Evolutionary conservation across 192 early-diverging fungal species (phyloP).

Genomic region (Coemansia sp.): DNA sequence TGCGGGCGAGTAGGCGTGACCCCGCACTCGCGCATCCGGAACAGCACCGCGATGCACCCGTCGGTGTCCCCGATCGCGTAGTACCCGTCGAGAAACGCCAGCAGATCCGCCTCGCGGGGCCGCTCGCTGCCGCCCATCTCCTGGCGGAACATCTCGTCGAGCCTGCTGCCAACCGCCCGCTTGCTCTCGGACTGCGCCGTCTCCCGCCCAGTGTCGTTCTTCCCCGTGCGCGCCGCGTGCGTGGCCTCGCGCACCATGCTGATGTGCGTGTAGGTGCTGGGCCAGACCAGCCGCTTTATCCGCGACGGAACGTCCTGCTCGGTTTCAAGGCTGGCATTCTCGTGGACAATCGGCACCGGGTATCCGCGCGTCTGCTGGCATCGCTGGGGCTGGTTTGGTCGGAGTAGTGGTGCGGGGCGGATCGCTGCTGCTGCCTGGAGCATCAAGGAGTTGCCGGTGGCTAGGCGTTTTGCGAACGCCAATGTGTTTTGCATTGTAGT

Average conservation of each 20-base stretch:
- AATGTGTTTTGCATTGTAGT: slow-evolving; percentile 31
- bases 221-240: slow-evolving; percentile 7
- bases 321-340: background rate
- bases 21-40: slow-evolving; percentile 21
- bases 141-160: slow-evolving; percentile 20
- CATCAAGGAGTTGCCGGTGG: background rate
- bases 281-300: slow-evolving; percentile 34
- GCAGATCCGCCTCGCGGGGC: slow-evolving; percentile 12
- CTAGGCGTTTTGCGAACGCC: slow-evolving; percentile 7
- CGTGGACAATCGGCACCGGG: slow-evolving; percentile 4
- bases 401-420: background rate
- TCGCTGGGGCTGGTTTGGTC: background rate
- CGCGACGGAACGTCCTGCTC: slow-evolving; percentile 7
- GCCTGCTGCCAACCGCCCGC: background rate
- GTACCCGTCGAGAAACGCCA: slow-evolving; percentile 40
- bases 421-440: background rate
- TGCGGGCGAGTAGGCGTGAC: slow-evolving; percentile 9
- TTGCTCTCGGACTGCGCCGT: background rate
- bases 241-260: slow-evolving; percentile 15
- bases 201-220: slow-evolving; percentile 8
- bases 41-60: slow-evolving; percentile 22
- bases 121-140: background rate
- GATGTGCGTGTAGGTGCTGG: slow-evolving; percentile 31
- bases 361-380: slow-evolving; percentile 5
- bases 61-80: slow-evolving; percentile 2